These are phyloP conservation scores for Saccharomyces hybrid DNA, from an alignment of 1,139 yeast genomes.

Conservation along the genomic window DNA sequence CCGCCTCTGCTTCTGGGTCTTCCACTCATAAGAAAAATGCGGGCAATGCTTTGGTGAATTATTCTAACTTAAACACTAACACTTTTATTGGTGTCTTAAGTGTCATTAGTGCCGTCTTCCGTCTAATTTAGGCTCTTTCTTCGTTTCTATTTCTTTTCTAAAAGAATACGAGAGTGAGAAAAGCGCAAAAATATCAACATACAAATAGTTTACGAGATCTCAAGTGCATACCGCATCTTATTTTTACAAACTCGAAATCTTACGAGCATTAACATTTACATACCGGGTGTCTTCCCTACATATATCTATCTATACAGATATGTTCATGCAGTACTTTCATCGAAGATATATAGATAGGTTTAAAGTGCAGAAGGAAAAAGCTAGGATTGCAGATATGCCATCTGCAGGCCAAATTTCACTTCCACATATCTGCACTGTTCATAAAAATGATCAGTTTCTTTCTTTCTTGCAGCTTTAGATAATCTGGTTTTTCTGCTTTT, in stretches of 20 bases:
- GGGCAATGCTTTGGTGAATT: background rate
- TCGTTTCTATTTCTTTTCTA: background rate
- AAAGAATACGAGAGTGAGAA: background rate
- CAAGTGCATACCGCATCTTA: background rate
- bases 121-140: background rate
- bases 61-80: background rate
- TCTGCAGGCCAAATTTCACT: background rate
- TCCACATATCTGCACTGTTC: background rate
- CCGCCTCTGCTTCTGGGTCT: constrained; percentile 39
- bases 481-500: no score
- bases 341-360: background rate
- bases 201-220: background rate
- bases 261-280: background rate
- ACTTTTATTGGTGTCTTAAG: background rate
- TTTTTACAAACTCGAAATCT: background rate
- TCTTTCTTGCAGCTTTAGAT: background rate
- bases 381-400: background rate
- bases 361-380: no score
- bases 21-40: constrained; percentile 2
- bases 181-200: background rate
- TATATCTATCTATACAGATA: no score
- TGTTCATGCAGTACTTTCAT: background rate
- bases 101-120: background rate
- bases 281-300: background rate
- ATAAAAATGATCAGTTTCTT: background rate